Base-by-base conservation (phyloP, 2,329 filamentous ascomycete species). In the Talaromyces sp. region DNA sequence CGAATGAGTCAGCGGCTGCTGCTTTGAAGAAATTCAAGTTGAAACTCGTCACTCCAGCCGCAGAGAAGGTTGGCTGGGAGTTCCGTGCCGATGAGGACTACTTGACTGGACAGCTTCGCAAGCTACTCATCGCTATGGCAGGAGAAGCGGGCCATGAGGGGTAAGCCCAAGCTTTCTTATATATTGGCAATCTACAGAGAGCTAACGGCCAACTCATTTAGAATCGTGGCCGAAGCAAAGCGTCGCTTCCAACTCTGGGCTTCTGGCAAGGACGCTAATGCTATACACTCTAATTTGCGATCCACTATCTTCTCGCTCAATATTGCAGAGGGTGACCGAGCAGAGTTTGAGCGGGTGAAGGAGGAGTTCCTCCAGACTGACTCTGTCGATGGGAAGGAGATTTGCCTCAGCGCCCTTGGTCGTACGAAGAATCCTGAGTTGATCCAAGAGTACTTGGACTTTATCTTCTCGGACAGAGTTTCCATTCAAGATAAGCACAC, bases 361-460 rank as follows among this genome's bases (percentile, higher is more conserved):
- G 87, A 92, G 63, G 93, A 97, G 76, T 98, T 92, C 84, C 84
- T 88, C 68, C 88, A 83, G 60, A 95, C 92, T 13, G 89, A 90
- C 61, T 92, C 93, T 7, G 89, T 97, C 43, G 95, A 98, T 72
- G 93, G 93, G 72, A 96, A 93, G 78, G 93, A 97, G 70, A 91
- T 96, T 69, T 90, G 88, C 70, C 85, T 98, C 2, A 83, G 86
- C 43, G 87, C 91, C 3, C 85, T 99, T 53, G 92, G 93, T 38
- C 87, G 88, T 45, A 88, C 91, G 22, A 89, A 89, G 71, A 87
- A 92, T 64, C 75, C 82, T 0, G 85, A 88, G 10, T 81, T 97
- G 34, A 88, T 96, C 53, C 81, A 85, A 65, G 79, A 89, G 73
- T 84, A 89, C 85, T 74, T 90, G 83, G 71, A 89, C 79, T 85